A percentile compares a stretch with the other conserved stretches of the same genome.
phyloP scores from a whole-genome alignment of 129 eudicot genomes.

The Solidago caesia region DNA sequence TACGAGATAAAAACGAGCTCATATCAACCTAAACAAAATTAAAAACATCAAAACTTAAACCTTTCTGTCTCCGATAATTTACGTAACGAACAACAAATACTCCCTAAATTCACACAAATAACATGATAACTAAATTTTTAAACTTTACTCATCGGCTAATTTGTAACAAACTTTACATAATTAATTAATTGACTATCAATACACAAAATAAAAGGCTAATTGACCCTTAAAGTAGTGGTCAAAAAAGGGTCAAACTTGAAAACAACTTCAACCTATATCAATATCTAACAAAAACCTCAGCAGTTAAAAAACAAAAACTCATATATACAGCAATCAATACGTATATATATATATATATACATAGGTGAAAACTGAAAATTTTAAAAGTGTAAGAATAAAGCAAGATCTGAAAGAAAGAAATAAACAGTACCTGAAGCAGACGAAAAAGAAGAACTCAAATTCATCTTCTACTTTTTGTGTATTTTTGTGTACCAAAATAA shows the following conservation, averaged over 20 bases:
- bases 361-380: constrained; percentile 28
- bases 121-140: not conserved
- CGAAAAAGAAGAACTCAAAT: not conserved
- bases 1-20: not conserved
- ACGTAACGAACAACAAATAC: too few species aligned
- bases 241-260: constrained; percentile 10
- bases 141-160: not conserved
- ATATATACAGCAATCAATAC: constrained; percentile 6
- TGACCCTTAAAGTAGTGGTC: constrained; percentile 3
- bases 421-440: constrained; percentile 19
- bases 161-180: constrained; percentile 3
- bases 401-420: constrained; percentile 26
- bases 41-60: not conserved
- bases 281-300: not conserved
- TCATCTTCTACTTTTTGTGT: not conserved
- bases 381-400: constrained; percentile 18
- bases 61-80: too few species aligned
- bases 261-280: constrained; percentile 19
- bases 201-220: not conserved
- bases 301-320: not conserved
- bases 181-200: not conserved
- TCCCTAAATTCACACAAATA: too few species aligned
- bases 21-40: not conserved
- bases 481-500: too few species aligned
- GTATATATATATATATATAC: not conserved